Evolutionary conservation across 495 filamentous ascomycete genomes (phyloP), one percentile per base, ranked within the genome.

Genomic region (Aspergillus bridgeri): DNA sequence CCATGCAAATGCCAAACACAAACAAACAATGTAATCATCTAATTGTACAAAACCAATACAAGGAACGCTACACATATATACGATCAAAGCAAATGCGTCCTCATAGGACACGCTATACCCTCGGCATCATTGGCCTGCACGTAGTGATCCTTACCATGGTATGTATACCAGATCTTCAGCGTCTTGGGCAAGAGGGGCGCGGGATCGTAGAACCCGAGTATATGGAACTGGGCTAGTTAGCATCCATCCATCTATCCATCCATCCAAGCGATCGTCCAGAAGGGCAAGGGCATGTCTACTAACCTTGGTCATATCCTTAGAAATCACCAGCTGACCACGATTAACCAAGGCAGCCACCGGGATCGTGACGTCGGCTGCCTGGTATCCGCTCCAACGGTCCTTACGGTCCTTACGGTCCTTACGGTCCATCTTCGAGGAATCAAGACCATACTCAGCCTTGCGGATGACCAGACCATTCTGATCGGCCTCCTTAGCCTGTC

Each of bases 121-220:
- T 78, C 78, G 45, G 71, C 67, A 53, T 81, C 79, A 23, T 59
- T 59, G n/a, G 76, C 76, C 54, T 79, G 77, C 20, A 74, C 72
- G 42, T 66, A 75, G 58, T 76, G 69, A 52, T 76, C 71, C 48
- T 66, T 75, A 3, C 76, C 79, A 57, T 73, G 66, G 61, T 79
- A 83, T 23, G 60, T 62, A 59, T 84, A 86, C 74, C 75, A 77
- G 24, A 86, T 73, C 61, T 70, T 77, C 62, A 86, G 60, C 38
- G 69, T 73, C 68, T 85, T 85, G 22, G 68, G 70, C 42, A 72
- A 63, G 23, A 79, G 66, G 11, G 83, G 82, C 11, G 79, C 79
- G 8, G 82, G 82, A 53, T 86, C 82, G 63, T 84, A 72, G 65
- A 85, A 85, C 3, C 82, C 83, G 6, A 81, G 61, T 17, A 84